Evolutionary conservation across 331 rosid species (phyloP), one percentile per base, ranked within the genome.

Genomic region (Phaseolus coccineus): DNA sequence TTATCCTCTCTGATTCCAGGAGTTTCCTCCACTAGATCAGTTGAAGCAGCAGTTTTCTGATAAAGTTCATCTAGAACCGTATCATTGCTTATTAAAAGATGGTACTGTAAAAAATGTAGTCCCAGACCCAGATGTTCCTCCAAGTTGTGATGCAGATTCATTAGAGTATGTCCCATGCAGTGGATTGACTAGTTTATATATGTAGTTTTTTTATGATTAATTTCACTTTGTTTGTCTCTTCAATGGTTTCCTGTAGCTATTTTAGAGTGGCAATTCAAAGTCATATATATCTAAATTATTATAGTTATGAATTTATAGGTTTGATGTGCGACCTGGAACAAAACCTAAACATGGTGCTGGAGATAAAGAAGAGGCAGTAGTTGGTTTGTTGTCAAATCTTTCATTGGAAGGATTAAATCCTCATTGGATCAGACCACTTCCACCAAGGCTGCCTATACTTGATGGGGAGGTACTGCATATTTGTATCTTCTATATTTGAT

Each of bases 371-470:
- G 97, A 95, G 84, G 80, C 93, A 1, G 74, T 88, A 53, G 31
- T 89, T 81, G 98, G 92, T 42, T 87, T 96, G 81, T 88, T 93
- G 86, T 87, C 95, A 72, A 92, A 86, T 86, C 76, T 89, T 76
- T 89, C 97, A 1, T 66, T 80, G 66, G 92, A 91, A 84, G 97
- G 98, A 69, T 85, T 92, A 64, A 85, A 87, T 82, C 99, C 99
- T 73, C 91, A 85, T 64, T 96, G 97, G 97, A 85, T 86, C 75
- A 85, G 99, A 87, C 99, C 99, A 77, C 62, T 87, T 85, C 99
- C 98, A 44, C 99, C 99, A 31, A 85, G 94, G 77, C 93, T 96
- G 65, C 99, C 99, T 0, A 52, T 89, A 75, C 92, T 87, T 85
- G 94, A 86, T 61, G 92, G 94, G 71, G 97, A 96, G 91, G 99